Evolutionary conservation across 164 flowering plant species (phyloP).

Genomic region (Vitis cinerea): DNA sequence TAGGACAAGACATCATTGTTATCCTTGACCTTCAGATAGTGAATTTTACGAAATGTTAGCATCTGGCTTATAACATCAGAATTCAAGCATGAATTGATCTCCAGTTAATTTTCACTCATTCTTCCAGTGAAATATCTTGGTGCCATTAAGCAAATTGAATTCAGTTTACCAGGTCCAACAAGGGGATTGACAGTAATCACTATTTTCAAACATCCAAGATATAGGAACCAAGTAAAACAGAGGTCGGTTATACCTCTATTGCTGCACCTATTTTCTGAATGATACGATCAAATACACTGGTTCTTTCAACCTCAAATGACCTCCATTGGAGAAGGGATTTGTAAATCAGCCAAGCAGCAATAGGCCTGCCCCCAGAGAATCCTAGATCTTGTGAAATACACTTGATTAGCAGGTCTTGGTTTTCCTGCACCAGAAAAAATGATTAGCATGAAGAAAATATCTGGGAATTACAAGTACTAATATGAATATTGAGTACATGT

Average conservation of each 20-base stretch:
- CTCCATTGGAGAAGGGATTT: constrained; percentile 99
- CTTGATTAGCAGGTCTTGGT: constrained; percentile 86
- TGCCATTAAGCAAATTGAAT: too few relatives aligned
- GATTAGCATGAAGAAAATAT: too few relatives aligned
- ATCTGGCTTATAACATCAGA: too few relatives aligned
- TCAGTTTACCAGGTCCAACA: too few relatives aligned
- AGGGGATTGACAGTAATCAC: too few relatives aligned
- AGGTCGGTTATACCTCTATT: constrained; percentile 57
- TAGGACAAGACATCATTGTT: constrained; percentile 73
- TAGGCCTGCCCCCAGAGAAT: constrained; percentile 80
- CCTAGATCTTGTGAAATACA: constrained; percentile 91
- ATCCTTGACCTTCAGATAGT: constrained; percentile 64
- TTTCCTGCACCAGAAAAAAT: constrained; percentile 53
- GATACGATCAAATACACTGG: constrained; percentile 87
- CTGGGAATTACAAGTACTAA: too few relatives aligned
- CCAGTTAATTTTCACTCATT: too few relatives aligned
- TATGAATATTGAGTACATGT: too few relatives aligned
- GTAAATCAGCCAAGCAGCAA: constrained; percentile 92
- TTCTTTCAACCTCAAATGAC: constrained; percentile 97
- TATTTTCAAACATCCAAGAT: neutral
- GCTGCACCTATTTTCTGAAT: constrained; percentile 87
- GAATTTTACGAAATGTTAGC: too few relatives aligned
- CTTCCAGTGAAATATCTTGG: too few relatives aligned
- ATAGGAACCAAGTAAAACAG: neutral
- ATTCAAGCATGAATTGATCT: too few relatives aligned